Evolutionary conservation across 2,329 filamentous ascomycete genomes (phyloP).

Genomic region (Sphaerulina musiva): DNA sequence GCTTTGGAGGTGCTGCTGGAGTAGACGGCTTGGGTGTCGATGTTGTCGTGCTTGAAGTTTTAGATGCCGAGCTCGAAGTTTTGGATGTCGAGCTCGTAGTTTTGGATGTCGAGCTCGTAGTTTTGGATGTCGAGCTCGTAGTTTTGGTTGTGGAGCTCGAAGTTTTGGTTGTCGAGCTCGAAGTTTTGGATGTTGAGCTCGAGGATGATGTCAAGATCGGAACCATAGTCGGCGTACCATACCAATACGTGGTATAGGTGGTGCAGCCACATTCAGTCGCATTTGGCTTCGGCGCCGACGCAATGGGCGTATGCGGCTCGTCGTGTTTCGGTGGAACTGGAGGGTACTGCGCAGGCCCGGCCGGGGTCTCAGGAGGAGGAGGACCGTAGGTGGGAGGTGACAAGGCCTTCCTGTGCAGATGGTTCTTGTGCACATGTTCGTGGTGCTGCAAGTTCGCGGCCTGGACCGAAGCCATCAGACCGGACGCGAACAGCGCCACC

Average conservation of each 20-base stretch:
- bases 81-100: neutral
- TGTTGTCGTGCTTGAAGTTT: too few relatives aligned
- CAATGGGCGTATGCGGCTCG: constrained; percentile 1
- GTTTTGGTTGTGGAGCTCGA: neutral
- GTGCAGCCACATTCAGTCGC: constrained; percentile 56
- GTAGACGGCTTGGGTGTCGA: too few relatives aligned
- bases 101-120: neutral
- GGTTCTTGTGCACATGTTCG: constrained; percentile 10
- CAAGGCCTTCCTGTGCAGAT: constrained; percentile 14
- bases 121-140: neutral
- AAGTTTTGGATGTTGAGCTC: neutral
- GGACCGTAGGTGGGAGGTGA: constrained; percentile 1
- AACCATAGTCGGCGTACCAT: constrained; percentile 51
- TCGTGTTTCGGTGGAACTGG: constrained; percentile 1
- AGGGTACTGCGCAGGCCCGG: neutral
- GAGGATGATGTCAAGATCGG: constrained; percentile 12
- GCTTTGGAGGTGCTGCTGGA: neutral
- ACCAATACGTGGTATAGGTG: constrained; percentile 66
- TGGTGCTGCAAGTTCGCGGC: constrained; percentile 16
- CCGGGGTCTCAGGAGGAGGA: neutral
- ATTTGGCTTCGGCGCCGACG: constrained; percentile 8
- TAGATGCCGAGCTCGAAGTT: too few relatives aligned
- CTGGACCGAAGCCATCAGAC: constrained; percentile 16
- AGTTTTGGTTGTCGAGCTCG: neutral
- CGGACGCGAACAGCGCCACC: constrained; percentile 17